Percentiles rank a stretch among this genome's conserved stretches.
Conservation (phyloP, 1,284 basidiomycete species). For the Agaricales sp. region DNA sequence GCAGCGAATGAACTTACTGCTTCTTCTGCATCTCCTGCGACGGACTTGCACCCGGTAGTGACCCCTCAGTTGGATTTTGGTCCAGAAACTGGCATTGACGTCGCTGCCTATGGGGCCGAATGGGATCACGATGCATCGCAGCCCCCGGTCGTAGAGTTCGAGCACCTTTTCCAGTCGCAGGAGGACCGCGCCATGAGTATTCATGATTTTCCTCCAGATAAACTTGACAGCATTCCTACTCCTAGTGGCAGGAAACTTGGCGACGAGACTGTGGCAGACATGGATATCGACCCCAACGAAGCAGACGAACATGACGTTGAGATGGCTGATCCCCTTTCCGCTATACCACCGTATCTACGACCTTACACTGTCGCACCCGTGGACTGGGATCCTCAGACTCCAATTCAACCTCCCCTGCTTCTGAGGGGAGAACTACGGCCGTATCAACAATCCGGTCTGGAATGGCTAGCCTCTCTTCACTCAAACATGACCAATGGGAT, state of each 20-base stretch:
- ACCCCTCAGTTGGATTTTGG: not conserved
- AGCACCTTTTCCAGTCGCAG: not conserved
- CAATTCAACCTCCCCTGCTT: slow-evolving; percentile 69
- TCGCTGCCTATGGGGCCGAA: not conserved
- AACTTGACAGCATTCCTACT: too few relatives aligned
- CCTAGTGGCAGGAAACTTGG: not conserved
- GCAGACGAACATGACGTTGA: not conserved
- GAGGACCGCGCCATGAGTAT: not conserved
- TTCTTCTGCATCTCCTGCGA: not conserved
- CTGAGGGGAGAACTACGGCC: slow-evolving; percentile 84
- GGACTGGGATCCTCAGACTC: slow-evolving; percentile 46
- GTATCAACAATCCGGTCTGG: slow-evolving; percentile 90
- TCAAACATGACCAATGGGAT: slow-evolving; percentile 87
- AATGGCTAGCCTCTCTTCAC: slow-evolving; percentile 92
- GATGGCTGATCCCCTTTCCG: not conserved
- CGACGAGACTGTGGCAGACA: not conserved
- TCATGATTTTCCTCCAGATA: too few relatives aligned
- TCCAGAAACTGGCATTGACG: not conserved
- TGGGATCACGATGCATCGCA: not conserved
- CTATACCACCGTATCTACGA: slow-evolving; percentile 36
- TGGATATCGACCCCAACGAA: not conserved
- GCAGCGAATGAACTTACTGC: not conserved
- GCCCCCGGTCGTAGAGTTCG: not conserved
- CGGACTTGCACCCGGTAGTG: not conserved
- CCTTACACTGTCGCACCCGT: slow-evolving; percentile 61